phyloP scores from a whole-genome alignment of 495 filamentous ascomycete species.

The Neurospora intermedia region DNA sequence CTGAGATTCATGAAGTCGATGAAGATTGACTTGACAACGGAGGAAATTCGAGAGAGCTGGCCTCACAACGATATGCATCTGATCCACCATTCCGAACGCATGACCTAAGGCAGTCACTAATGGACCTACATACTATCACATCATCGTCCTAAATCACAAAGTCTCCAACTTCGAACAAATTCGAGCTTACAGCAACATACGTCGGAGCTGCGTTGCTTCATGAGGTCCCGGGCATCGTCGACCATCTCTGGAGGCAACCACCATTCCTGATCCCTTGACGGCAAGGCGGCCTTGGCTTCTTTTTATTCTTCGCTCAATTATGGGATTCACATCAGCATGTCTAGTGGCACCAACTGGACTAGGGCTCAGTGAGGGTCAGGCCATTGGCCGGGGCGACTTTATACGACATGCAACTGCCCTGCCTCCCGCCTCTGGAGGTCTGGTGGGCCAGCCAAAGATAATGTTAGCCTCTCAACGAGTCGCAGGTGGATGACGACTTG shows the following conservation, averaged over 20 bases:
- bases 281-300: neutral
- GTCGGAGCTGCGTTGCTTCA: neutral
- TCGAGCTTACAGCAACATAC: neutral
- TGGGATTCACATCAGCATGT: neutral
- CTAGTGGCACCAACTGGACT: neutral
- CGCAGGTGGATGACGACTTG: neutral
- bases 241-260: neutral
- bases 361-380: neutral
- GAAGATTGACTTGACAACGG: neutral
- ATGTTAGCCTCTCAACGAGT: neutral
- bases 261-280: neutral
- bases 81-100: neutral
- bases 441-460: neutral
- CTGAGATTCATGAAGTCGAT: neutral
- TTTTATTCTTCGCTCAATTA: neutral
- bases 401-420: neutral
- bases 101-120: neutral
- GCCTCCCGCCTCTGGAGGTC: neutral
- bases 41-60: neutral
- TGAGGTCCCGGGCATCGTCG: neutral
- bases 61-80: neutral
- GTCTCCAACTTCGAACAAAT: neutral
- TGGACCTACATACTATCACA: neutral
- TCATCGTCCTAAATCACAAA: neutral
- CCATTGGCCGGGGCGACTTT: neutral